phyloP scores from a whole-genome alignment of 202 grass and related monocot genomes.

The Brachypodium distachyon region DNA sequence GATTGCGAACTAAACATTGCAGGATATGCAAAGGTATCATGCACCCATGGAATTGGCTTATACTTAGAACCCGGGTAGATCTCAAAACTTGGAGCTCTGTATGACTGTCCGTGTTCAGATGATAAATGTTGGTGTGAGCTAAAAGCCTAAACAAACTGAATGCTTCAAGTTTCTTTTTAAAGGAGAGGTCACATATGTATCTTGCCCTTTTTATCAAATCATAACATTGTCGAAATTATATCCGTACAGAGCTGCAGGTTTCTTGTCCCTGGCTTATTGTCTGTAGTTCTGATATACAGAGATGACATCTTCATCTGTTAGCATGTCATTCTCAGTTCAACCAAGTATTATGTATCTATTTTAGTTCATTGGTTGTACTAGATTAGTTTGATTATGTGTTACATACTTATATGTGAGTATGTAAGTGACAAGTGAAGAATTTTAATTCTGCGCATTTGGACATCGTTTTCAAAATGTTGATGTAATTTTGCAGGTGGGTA shows the following conservation, averaged over 20 bases:
- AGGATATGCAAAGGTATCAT: neutral
- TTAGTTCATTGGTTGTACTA: neutral
- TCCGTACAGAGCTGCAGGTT: neutral
- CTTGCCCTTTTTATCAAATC: neutral
- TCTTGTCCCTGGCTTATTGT: neutral
- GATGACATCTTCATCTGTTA: neutral
- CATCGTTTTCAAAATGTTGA: neutral
- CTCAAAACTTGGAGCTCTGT: neutral
- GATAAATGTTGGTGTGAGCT: neutral
- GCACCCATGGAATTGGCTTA: neutral
- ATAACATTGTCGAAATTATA: neutral
- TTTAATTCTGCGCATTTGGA: neutral
- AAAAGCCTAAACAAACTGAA: neutral
- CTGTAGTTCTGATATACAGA: neutral
- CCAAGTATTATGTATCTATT: neutral
- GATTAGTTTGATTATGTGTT: neutral
- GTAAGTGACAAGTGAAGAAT: too few relatives aligned
- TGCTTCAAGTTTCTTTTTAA: neutral
- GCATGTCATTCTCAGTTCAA: neutral
- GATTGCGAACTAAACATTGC: neutral
- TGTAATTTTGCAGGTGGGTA: slow-evolving; percentile 60
- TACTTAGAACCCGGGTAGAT: neutral
- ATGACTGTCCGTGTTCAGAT: neutral
- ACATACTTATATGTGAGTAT: neutral
- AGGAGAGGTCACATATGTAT: neutral